A percentile compares a stretch with the other conserved stretches of the same genome.
Evolutionary conservation across 176 grass and related monocot genomes (phyloP).

Genomic region (Themeda triandra): DNA sequence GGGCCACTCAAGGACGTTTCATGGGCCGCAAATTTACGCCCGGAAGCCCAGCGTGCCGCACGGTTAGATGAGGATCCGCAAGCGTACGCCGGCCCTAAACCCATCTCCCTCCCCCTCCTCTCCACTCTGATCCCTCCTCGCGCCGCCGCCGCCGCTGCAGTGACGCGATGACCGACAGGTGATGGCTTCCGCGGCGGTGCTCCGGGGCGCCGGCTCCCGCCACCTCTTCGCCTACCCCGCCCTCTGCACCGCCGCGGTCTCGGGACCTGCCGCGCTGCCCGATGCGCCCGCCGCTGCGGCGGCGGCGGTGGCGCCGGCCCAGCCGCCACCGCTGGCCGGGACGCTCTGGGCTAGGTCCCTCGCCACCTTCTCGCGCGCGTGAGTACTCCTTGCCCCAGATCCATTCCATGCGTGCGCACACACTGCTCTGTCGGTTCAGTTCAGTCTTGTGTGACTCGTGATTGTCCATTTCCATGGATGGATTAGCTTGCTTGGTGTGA

Average conservation of each 20-base stretch:
- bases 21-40: neutral
- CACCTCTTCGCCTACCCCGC: slow-evolving; percentile 38
- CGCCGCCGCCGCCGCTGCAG: neutral
- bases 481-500: neutral
- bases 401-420: neutral
- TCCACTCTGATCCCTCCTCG: neutral
- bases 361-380: slow-evolving; percentile 94
- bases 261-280: slow-evolving; percentile 6
- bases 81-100: slow-evolving; percentile 7
- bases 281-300: neutral
- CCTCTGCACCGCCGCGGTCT: slow-evolving; percentile 35
- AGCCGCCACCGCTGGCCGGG: neutral
- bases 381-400: slow-evolving; percentile 22
- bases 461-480: neutral
- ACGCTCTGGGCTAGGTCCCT: slow-evolving; percentile 65
- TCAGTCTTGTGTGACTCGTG: neutral
- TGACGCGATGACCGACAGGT: slow-evolving; percentile 3
- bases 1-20: too few species aligned
- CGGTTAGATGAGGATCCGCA: neutral
- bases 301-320: neutral
- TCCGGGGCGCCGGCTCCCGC: slow-evolving; percentile 33
- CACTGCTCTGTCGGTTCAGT: too few species aligned
- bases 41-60: neutral
- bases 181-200: slow-evolving; percentile 51
- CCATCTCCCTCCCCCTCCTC: neutral